Evolutionary conservation across 176 grass and related monocot species (phyloP), one percentile per base, ranked within the genome.

Genomic region (Chrysopogon serrulatus): DNA sequence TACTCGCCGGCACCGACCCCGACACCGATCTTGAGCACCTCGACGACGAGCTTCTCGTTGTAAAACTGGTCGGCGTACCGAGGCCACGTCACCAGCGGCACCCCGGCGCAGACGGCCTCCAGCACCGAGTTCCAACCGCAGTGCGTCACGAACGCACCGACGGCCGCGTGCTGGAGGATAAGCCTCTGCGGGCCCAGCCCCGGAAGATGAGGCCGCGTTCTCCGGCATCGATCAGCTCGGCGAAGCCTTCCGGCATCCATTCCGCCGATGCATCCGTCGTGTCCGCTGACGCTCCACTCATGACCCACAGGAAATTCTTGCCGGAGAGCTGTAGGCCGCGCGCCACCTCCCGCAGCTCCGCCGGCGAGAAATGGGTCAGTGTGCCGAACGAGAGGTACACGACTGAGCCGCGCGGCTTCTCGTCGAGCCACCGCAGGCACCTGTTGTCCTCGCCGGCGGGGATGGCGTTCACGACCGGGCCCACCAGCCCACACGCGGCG

Each of bases 71-170:
- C 90, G 0, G 74, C 67, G 15, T 54, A 71, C 26, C 83, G 56
- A 3, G 83, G 90, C 83, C 86, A 92, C 1, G 87, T 86, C 45
- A 89, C 63, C 68, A 89, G 62, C 5, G 83, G 86, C 44, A 92
- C 86, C 23, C 83, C 79, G 3, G 77, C 74, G 68, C 73, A 70
- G 8, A 83, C 40, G 35, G 65, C 66, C 73, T 92, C 87, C 21
- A 90, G 27, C 1, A 68, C 16, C 21, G 90, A 87, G 57, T 87
- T 90, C 87, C 91, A 89, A 0, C 84, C 91, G 21, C 91, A 87
- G 69, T 89, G 91, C 39, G 86, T 92, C 60, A 88, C 30, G 43
- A 88, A 88, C 4, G 65, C 74, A 0, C 83, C 90, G 0, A 92
- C 70, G 0, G 87, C 51, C 0, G 26, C 0, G 51, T 87, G 84